Base-by-base conservation (phyloP, 75 land plant genomes). In the Pinus taeda region DNA sequence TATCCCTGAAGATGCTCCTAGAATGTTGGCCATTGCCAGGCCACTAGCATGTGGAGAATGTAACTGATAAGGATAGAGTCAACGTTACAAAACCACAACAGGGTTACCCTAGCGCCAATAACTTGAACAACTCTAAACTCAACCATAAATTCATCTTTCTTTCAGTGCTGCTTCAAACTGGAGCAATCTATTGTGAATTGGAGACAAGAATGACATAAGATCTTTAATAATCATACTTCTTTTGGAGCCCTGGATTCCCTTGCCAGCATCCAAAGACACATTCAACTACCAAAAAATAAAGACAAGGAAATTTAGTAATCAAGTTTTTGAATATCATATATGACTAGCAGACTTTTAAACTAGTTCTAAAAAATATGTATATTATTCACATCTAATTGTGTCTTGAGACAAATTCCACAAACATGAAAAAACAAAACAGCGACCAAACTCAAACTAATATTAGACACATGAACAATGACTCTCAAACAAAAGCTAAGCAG, bases 61-160 rank as follows among this genome's bases (percentile, higher is more conserved):
- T 24, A 80, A 21, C 75, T 85, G 87, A 85, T 77, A 96, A 6
- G 87, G 78, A 74, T 63, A 83, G 78, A 73, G 81, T 87, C 61
- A 87, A 67, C 58, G 79, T 14, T 3, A 79, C 42, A 39, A 55
- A 72, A 76, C 94, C 99, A 83, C 90, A 89, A 4, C 4, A 39
- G 42, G 42, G 4, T 39, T 39, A 39, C 4, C 53, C 71, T 53
- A 69, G 13, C 49, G 18, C 53, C 45, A 42, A 33, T 69, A 20
- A 2, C 69, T n/a, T 20, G 71, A 5, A 39, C 12, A 39, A 69
- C 13, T 18, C 22, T 6, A 42, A 20, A 22, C 42, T 6, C 26
- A 94, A 78, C 79, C 94, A 95, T 76, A 94, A 84, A 71, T 97
- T 97, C 85, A 97, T 96, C 82, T 85, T 85, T 20, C 14, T 76